Base-by-base conservation (phyloP, 306 rosid genomes). In the Adenanthera pavonina region DNA sequence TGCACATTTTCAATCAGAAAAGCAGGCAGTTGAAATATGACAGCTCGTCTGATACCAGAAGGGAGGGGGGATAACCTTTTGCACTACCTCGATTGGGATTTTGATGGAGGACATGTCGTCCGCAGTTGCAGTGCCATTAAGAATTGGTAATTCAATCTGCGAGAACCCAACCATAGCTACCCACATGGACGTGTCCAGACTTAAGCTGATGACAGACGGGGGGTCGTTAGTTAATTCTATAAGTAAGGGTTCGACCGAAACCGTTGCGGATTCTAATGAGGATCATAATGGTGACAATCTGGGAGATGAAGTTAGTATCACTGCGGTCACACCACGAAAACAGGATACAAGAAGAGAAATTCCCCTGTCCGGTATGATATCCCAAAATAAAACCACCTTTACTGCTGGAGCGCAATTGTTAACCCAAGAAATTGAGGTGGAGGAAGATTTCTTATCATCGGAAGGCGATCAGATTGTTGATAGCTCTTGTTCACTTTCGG, bases 81-180 rank as follows among this genome's bases (percentile, higher is more conserved):
- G 74, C 78, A 54, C 87, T 70, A 43, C 84, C 79, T 59, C 78
- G 91, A 84, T 85, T 90, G 85, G 86, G 85, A 81, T 77, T 89
- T 89, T 89, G 88, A 92, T 90, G 97, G 97, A 91, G 95, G 89
- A 92, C 88, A 89, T 94, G 92, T 85, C 90, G 72, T 77, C 93
- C 69, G 83, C 89, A 59, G 88, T 92, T 48, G 76, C 87, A 56
- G 90, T 92, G 88, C 93, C 98, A 86, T 89, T 89, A 65, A 79
- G 88, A 71, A 87, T 90, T 89, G 98, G 95, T 87, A 88, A 90
- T 85, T 88, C 93, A 54, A 89, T 91, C 75, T 90, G 92, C 82
- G 97, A 93, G 87, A 90, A 88, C 82, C 85, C 91, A 83, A 83
- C 84, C 72, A 80, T 87, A 79, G 89, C 90, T 60, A 83, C 84